Evolutionary conservation across 1,139 yeast species (phyloP), one percentile per base, ranked within the genome.

Genomic region (Geotrichum australiense): DNA sequence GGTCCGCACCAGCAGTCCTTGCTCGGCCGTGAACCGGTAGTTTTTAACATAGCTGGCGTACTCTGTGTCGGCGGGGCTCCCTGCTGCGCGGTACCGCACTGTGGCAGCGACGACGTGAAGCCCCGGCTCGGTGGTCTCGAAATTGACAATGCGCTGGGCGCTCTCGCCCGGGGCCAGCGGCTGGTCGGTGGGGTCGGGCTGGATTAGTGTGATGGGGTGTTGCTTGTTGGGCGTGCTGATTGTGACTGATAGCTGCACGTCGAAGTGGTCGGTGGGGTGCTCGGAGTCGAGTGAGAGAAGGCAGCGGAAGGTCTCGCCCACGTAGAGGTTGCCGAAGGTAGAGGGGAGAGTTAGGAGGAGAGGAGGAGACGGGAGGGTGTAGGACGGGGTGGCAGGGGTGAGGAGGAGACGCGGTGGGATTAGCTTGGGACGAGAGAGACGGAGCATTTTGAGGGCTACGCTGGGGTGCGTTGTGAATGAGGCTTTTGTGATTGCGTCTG

Each of bases 1-100:
- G 29, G 62, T 58, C 27, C 60, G 57, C 35, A 62, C 59, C 32
- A 48, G 41, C 31, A 62, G 47, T 2, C 62, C 64, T 6, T 57
- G 57, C 10, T 51, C 47, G 0, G 63, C 62, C 8, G 50, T 59
- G 49, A 62, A 57, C 37, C 54, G 47, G 46, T 57, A 59, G 30
- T 48, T 50, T 39, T 59, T 59, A 18, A 57, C 47, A 30, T 58
- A 46, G 18, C 54, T 33, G 21, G 37, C 34, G 15, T 45, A 48
- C 5, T n/a, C 14, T 12, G 35, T 14, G 10, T 12, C 26, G 3
- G 27, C 16, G 10, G 15, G 20, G 6, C 10, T 23, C 10, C n/a
- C 23, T 4, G 26, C 16, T 3, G 47, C 48, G 11, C 37, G 46
- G 46, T 57, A 56, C 8, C 52, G 42, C 29, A 58, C 49, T 6